Evolutionary conservation across 331 rosid genomes (phyloP).

Genomic region (Malus hybrid): DNA sequence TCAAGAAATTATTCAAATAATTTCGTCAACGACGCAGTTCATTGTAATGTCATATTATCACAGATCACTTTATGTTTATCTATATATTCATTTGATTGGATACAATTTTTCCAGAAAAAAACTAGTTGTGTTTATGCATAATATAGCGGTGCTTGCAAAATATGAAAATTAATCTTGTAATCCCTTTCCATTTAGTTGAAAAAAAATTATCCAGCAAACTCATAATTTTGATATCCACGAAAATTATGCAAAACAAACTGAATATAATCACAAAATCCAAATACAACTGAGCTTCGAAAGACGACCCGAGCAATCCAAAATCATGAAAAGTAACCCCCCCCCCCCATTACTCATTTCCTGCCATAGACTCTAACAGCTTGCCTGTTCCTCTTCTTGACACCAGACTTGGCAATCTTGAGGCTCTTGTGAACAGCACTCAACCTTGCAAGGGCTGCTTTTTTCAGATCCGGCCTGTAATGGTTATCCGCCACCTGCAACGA

Average conservation of each 20-base stretch:
- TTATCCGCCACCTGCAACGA: conserved; percentile 54
- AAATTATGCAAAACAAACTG: neutral
- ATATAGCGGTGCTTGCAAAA: neutral
- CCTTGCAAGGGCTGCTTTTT: conserved; percentile 88
- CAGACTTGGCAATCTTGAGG: conserved; percentile 90
- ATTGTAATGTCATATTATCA: too few relatives aligned
- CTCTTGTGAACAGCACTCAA: conserved; percentile 84
- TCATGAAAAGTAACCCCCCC: neutral
- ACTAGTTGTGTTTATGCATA: neutral
- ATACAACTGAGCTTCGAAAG: neutral
- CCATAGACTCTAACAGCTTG: conserved; percentile 48
- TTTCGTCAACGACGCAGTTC: neutral
- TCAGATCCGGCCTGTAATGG: conserved; percentile 89
- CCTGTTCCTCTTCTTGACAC: conserved; percentile 94
- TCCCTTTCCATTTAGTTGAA: neutral
- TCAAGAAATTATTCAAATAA: neutral
- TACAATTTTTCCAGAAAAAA: neutral
- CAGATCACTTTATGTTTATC: neutral
- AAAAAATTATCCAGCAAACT: neutral
- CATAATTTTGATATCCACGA: neutral
- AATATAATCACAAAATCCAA: neutral
- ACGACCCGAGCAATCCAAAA: neutral
- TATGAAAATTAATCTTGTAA: neutral
- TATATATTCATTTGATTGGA: neutral
- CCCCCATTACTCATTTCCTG: conserved; percentile 39